Conservation (phyloP, 495 filamentous ascomycete species). For the Aspergillus affinis region DNA sequence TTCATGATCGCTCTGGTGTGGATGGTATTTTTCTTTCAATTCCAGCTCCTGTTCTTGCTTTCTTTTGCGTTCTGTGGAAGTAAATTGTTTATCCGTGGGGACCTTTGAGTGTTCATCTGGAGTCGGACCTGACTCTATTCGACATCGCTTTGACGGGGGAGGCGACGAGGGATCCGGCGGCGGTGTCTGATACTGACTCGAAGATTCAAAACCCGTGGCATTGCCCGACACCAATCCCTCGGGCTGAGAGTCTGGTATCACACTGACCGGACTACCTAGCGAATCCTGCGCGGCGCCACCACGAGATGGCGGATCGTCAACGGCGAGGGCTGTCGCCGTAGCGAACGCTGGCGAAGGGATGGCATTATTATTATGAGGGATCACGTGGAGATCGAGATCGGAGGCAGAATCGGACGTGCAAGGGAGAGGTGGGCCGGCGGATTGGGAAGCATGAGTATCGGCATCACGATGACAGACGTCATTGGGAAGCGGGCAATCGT, state of each 20-base stretch:
- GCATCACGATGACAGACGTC: neutral
- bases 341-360: neutral
- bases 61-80: neutral
- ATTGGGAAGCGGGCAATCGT: neutral
- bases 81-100: too few species aligned
- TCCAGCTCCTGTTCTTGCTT: neutral
- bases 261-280: conserved; percentile 43
- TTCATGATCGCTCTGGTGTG: neutral
- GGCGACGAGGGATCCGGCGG: neutral
- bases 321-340: neutral
- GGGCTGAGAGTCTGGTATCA: conserved; percentile 48
- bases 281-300: conserved; percentile 27
- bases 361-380: neutral
- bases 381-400: neutral
- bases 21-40: neutral
- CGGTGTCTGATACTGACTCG: neutral
- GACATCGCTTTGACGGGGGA: neutral
- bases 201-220: neutral
- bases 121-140: neutral
- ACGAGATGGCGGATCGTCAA: neutral
- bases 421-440: neutral
- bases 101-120: neutral
- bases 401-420: neutral
- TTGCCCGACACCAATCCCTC: conserved; percentile 8
- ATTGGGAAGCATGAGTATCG: neutral